Conservation (phyloP, 148 eudicot species). For the Rhododendron simsii region DNA sequence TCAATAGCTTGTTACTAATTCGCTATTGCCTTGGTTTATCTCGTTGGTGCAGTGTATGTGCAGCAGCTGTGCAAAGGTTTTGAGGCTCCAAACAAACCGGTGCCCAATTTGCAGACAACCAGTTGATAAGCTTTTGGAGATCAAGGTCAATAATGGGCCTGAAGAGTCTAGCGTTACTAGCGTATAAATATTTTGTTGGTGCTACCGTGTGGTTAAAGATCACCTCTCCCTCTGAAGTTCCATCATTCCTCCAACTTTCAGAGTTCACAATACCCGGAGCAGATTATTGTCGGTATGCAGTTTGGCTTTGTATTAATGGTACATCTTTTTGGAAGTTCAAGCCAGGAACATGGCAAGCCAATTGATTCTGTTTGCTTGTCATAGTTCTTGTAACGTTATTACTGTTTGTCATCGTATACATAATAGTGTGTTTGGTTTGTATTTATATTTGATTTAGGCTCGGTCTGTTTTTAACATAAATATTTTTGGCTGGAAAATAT, state of each 20-base stretch:
- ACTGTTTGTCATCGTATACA: neutral
- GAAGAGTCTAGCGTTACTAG: conserved; percentile 16
- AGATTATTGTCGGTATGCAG: neutral
- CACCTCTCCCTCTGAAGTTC: neutral
- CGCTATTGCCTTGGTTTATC: neutral
- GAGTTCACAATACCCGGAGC: neutral
- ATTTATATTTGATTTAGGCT: neutral
- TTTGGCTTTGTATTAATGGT: neutral
- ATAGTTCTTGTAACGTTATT: neutral
- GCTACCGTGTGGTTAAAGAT: neutral
- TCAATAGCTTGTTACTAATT: neutral
- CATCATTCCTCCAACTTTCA: neutral
- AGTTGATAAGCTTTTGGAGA: conserved; percentile 92
- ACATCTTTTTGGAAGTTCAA: neutral
- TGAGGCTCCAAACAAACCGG: conserved; percentile 88
- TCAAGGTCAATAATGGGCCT: conserved; percentile 63
- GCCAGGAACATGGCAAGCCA: neutral
- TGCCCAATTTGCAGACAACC: conserved; percentile 99
- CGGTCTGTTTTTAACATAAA: too few relatives aligned
- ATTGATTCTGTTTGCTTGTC: neutral
- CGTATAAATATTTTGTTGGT: neutral
- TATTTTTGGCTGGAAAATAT: too few relatives aligned
- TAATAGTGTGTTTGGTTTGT: neutral
- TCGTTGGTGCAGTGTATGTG: conserved; percentile 85
- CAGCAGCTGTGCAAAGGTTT: conserved; percentile 87